These are phyloP conservation scores for Hansenula sp. DNA, from an alignment of 1,139 yeast genomes.

Conservation along the genomic window DNA sequence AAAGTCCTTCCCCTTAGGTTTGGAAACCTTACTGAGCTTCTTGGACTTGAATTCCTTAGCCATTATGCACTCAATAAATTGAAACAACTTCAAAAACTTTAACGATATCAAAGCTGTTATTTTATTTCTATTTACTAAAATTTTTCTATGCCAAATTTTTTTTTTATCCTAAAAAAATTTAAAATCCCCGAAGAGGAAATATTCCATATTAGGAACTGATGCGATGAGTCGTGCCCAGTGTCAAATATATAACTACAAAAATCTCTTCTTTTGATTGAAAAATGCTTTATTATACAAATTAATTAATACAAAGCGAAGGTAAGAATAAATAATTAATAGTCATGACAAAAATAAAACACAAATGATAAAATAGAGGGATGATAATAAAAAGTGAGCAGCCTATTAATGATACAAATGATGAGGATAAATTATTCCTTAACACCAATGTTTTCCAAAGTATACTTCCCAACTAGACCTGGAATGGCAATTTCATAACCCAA, in stretches of 20 bases:
- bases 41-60: constrained; percentile 11
- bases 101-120: background rate
- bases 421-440: constrained; percentile 8
- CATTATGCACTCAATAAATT: constrained; percentile 4
- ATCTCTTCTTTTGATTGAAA: no score
- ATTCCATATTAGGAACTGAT: constrained; percentile 1
- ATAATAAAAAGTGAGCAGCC: no score
- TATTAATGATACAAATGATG: background rate
- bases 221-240: constrained; percentile 11
- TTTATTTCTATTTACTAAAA: constrained; percentile 1
- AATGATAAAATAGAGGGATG: no score
- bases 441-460: constrained; percentile 19
- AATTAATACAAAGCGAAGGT: background rate
- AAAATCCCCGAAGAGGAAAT: constrained; percentile 1
- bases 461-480: constrained; percentile 45
- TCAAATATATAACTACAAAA: background rate
- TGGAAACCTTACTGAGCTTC: constrained; percentile 13
- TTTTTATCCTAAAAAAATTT: constrained; percentile 1
- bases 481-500: constrained; percentile 65
- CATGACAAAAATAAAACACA: background rate
- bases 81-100: background rate
- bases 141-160: background rate
- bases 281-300: no score
- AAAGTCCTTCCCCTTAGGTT: constrained; percentile 6
- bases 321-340: background rate